A percentile compares a stretch with the other conserved stretches of the same genome.
Evolutionary conservation across 2,329 filamentous ascomycete species (phyloP).

Genomic region (Neonectria magnoliae): DNA sequence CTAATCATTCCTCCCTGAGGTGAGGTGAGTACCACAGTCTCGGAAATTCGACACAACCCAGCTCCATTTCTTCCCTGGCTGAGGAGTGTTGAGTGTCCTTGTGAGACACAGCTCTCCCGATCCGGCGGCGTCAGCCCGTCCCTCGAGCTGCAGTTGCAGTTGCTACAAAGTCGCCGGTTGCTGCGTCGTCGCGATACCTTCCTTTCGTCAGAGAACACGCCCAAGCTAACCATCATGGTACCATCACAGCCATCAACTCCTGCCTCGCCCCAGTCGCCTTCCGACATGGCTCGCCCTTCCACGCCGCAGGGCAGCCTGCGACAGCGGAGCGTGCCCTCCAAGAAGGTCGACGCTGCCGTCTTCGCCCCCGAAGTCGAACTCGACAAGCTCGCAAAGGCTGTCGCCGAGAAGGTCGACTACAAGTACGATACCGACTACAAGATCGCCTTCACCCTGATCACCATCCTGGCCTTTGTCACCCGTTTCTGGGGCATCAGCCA

Average conservation of each 20-base stretch:
- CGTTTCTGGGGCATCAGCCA: slow-evolving; percentile 97
- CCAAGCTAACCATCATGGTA: slow-evolving; percentile 32
- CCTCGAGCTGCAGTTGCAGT: not conserved
- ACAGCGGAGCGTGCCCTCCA: slow-evolving; percentile 65
- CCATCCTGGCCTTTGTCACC: slow-evolving; percentile 85
- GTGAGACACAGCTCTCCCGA: slow-evolving; percentile 15
- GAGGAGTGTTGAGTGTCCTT: not conserved
- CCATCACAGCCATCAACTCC: slow-evolving; percentile 23
- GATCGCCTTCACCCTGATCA: slow-evolving; percentile 80
- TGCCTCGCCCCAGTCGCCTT: slow-evolving; percentile 19
- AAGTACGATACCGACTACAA: slow-evolving; percentile 85
- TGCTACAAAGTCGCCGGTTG: not conserved
- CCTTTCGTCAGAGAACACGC: not conserved
- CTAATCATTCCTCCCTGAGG: slow-evolving; percentile 35
- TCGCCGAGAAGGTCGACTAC: slow-evolving; percentile 47
- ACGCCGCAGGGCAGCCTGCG: slow-evolving; percentile 68
- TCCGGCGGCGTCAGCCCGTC: slow-evolving; percentile 12
- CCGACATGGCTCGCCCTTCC: slow-evolving; percentile 58
- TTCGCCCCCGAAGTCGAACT: slow-evolving; percentile 58
- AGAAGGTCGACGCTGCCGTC: slow-evolving; percentile 55
- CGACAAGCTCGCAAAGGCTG: slow-evolving; percentile 59
- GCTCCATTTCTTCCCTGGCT: not conserved
- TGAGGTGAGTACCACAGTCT: slow-evolving; percentile 37
- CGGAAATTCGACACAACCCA: not conserved
- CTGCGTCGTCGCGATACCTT: not conserved